These are phyloP conservation scores for Poronia punctata DNA, from an alignment of 495 filamentous ascomycete species.

Conservation along the genomic window DNA sequence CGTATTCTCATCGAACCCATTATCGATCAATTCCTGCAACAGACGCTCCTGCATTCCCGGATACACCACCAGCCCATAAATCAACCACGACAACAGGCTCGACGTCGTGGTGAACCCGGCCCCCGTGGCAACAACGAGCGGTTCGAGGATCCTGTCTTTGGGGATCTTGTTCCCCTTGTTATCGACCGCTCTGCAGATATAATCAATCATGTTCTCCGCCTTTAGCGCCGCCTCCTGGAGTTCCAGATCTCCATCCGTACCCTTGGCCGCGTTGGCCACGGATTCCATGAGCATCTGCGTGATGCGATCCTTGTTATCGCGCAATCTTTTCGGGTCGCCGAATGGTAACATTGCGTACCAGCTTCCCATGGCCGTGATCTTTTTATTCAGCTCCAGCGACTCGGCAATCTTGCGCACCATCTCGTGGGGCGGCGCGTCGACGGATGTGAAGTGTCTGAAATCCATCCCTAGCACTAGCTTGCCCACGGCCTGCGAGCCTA, in stretches of 20 bases:
- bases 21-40: constrained; percentile 47
- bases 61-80: constrained; percentile 44
- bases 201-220: constrained; percentile 43
- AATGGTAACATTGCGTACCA: constrained; percentile 49
- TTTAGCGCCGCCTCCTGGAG: constrained; percentile 46
- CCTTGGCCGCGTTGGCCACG: constrained; percentile 26
- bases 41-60: constrained; percentile 44
- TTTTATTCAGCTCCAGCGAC: constrained; percentile 44
- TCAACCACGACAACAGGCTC: constrained; percentile 46
- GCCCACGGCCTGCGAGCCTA: constrained; percentile 46
- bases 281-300: constrained; percentile 33
- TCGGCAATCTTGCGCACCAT: constrained; percentile 37
- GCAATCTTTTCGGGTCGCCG: constrained; percentile 39
- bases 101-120: constrained; percentile 51
- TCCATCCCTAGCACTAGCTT: constrained; percentile 46
- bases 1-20: constrained; percentile 30
- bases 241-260: constrained; percentile 35
- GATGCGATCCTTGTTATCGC: constrained; percentile 19
- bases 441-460: constrained; percentile 42
- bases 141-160: constrained; percentile 11
- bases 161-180: constrained; percentile 48
- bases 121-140: constrained; percentile 31
- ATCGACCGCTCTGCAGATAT: constrained; percentile 41
- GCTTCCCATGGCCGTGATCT: constrained; percentile 37
- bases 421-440: constrained; percentile 36